phyloP scores from a whole-genome alignment of 1,139 yeast species.

The Komagataea norvegica region DNA sequence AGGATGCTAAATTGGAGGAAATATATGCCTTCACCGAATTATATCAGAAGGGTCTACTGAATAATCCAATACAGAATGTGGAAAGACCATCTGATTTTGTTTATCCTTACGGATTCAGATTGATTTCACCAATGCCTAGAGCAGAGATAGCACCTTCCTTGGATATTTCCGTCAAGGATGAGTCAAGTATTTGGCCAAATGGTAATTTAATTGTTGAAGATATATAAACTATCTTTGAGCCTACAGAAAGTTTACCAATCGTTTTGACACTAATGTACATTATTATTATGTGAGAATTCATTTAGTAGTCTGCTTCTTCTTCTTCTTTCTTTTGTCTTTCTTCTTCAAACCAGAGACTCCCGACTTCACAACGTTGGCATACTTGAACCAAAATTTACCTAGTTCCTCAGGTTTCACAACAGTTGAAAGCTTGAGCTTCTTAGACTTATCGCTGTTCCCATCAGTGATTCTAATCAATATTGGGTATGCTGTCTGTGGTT shows the following conservation, averaged over 20 bases:
- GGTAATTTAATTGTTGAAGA: slow-evolving; percentile 55
- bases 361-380: slow-evolving; percentile 56
- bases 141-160: slow-evolving; percentile 34
- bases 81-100: slow-evolving; percentile 35
- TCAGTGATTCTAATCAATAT: slow-evolving; percentile 56
- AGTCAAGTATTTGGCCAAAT: slow-evolving; percentile 48
- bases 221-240: slow-evolving; percentile 6
- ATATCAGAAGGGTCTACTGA: slow-evolving; percentile 30
- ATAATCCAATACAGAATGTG: slow-evolving; percentile 21
- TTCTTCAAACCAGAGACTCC: slow-evolving; percentile 58
- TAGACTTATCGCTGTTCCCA: slow-evolving; percentile 44
- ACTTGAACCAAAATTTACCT: slow-evolving; percentile 66
- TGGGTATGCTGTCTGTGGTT: slow-evolving; percentile 35
- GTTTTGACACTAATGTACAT: not conserved
- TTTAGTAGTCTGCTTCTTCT: slow-evolving; percentile 24
- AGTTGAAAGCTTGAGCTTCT: slow-evolving; percentile 56
- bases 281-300: slow-evolving; percentile 1
- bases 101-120: slow-evolving; percentile 42
- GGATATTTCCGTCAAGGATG: slow-evolving; percentile 35
- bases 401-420: slow-evolving; percentile 53
- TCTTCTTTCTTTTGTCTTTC: slow-evolving; percentile 59
- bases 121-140: slow-evolving; percentile 57
- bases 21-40: slow-evolving; percentile 58
- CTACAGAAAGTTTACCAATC: too few relatives aligned
- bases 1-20: slow-evolving; percentile 45